phyloP scores from a whole-genome alignment of 805 yeast genomes.

The Lipomyces chichibuensis region DNA sequence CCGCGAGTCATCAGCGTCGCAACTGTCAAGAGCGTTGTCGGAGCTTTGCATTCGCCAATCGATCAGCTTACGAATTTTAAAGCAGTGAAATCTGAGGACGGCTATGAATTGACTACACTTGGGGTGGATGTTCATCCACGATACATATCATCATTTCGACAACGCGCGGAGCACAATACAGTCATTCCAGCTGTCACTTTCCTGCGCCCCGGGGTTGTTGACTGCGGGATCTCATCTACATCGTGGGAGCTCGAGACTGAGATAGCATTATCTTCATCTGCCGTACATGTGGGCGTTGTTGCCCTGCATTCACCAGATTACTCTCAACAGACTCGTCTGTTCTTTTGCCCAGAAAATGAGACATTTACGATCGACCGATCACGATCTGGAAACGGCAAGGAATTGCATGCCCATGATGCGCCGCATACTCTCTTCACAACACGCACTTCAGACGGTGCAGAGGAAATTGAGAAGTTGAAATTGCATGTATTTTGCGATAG shows the following conservation, averaged over 20 bases:
- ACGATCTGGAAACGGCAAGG: neutral
- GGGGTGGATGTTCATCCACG: conserved; percentile 5
- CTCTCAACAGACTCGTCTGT: neutral
- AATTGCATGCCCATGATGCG: neutral
- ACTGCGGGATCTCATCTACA: neutral
- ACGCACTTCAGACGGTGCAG: neutral
- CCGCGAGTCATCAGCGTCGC: conserved; percentile 6
- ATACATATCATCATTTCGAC: neutral
- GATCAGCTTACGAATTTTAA: conserved; percentile 1
- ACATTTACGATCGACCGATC: conserved; percentile 5
- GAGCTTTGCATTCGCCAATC: conserved; percentile 2
- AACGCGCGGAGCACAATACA: neutral
- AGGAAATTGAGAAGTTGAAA: conserved; percentile 1
- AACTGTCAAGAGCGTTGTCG: neutral
- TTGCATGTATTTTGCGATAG: conserved; percentile 5
- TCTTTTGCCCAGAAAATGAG: neutral
- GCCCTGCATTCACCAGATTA: neutral
- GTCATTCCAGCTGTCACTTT: neutral
- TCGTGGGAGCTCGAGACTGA: neutral
- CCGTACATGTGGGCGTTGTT: neutral
- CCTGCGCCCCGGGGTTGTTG: neutral
- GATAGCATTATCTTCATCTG: neutral
- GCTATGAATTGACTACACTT: conserved; percentile 1
- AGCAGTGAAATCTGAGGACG: neutral
- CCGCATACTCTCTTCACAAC: conserved; percentile 6